These are phyloP conservation scores for Pythium sukuiense DNA, from an alignment of 352 stramenopile species.

Conservation along the genomic window DNA sequence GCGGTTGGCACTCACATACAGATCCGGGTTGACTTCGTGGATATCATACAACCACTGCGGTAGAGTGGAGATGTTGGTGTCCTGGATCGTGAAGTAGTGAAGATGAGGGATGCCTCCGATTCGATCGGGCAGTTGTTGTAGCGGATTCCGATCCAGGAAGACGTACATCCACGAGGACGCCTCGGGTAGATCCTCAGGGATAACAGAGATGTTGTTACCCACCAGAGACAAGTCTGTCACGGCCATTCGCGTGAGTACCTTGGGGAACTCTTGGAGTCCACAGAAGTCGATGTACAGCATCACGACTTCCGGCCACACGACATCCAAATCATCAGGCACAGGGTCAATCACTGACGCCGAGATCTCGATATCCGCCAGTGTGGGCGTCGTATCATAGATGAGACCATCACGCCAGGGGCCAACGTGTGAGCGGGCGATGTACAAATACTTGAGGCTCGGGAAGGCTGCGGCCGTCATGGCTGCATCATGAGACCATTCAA, in stretches of 20 bases:
- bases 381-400: conserved; percentile 32
- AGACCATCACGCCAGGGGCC: conserved; percentile 33
- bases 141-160: conserved; percentile 39
- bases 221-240: conserved; percentile 39
- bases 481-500: conserved; percentile 30
- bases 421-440: conserved; percentile 33
- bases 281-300: conserved; percentile 48
- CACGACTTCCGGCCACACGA: conserved; percentile 32
- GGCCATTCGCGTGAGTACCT: conserved; percentile 19
- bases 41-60: conserved; percentile 14
- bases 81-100: conserved; percentile 7
- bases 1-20: conserved; percentile 2
- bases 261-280: conserved; percentile 31
- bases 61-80: conserved; percentile 13
- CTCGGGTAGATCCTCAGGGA: conserved; percentile 28
- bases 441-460: conserved; percentile 31
- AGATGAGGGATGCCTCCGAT: conserved; percentile 9
- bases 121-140: conserved; percentile 5
- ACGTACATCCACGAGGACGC: conserved; percentile 32
- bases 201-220: conserved; percentile 38
- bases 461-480: conserved; percentile 31
- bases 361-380: conserved; percentile 41
- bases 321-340: conserved; percentile 30
- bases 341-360: conserved; percentile 27
- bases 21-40: neutral